These are phyloP conservation scores for Cercospora beticola DNA, from an alignment of 2,329 filamentous ascomycete species.

Conservation along the genomic window DNA sequence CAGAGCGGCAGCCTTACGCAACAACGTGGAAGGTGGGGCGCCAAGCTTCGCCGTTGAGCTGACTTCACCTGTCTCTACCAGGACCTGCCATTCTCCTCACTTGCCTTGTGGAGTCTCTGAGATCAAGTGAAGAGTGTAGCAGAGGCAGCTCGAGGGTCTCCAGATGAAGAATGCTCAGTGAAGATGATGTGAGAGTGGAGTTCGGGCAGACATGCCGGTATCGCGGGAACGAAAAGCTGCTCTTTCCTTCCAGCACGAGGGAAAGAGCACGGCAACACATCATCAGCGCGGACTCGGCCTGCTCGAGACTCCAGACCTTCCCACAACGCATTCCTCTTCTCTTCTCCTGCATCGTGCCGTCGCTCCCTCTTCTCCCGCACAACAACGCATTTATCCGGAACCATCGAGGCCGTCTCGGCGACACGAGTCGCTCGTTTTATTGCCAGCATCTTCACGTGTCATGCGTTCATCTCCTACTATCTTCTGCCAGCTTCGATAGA, in stretches of 20 bases:
- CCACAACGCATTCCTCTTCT: neutral
- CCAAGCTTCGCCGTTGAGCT: neutral
- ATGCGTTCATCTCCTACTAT: slow-evolving; percentile 10
- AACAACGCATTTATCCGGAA: neutral
- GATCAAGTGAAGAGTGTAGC: neutral
- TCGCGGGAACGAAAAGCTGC: slow-evolving; percentile 1
- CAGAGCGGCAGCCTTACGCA: slow-evolving; percentile 5
- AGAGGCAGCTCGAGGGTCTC: neutral
- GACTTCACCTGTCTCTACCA: neutral
- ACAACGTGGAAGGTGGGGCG: slow-evolving; percentile 2
- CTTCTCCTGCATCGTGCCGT: neutral
- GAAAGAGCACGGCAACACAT: slow-evolving; percentile 13
- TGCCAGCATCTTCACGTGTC: slow-evolving; percentile 11
- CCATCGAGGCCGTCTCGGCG: neutral
- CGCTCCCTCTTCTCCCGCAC: neutral
- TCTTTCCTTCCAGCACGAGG: slow-evolving; percentile 10
- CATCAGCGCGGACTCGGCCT: neutral
- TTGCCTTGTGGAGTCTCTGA: neutral
- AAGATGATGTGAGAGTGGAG: neutral
- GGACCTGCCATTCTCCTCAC: neutral
- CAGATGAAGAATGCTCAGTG: neutral
- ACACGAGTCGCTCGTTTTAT: slow-evolving; percentile 12
- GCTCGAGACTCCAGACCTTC: neutral
- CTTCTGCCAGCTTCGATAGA: slow-evolving; percentile 7
- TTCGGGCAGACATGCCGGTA: neutral